phyloP scores from a whole-genome alignment of 495 filamentous ascomycete genomes.

The Penicillium alfredii region DNA sequence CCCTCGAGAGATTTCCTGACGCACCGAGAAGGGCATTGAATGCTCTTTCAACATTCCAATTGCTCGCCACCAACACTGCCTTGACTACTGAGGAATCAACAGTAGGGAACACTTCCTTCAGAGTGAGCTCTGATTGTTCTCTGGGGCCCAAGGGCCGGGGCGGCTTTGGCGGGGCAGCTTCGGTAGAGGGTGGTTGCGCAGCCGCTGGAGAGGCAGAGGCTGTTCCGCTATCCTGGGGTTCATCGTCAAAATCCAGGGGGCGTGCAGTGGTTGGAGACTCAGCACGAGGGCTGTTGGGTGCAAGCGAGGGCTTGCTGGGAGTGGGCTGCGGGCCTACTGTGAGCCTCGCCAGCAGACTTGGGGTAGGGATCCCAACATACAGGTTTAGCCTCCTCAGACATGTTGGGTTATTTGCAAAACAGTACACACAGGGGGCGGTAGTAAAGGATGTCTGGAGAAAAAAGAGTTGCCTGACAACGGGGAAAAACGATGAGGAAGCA shows the following conservation, averaged over 20 bases:
- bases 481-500: conserved; percentile 24
- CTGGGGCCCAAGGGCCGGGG: conserved; percentile 76
- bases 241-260: conserved; percentile 82
- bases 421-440: background rate
- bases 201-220: conserved; percentile 32
- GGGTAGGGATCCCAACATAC: conserved; percentile 19
- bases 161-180: conserved; percentile 70
- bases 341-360: conserved; percentile 13
- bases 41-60: conserved; percentile 83
- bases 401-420: conserved; percentile 11
- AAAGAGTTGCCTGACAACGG: conserved; percentile 18
- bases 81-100: conserved; percentile 79
- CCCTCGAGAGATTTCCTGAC: conserved; percentile 10
- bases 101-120: conserved; percentile 88
- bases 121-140: conserved; percentile 77
- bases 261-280: conserved; percentile 84
- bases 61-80: conserved; percentile 80
- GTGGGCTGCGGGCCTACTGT: conserved; percentile 24
- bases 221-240: conserved; percentile 58
- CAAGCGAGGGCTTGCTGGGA: conserved; percentile 28
- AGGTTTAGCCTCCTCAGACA: conserved; percentile 39
- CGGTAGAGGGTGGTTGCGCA: conserved; percentile 32
- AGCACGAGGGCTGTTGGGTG: conserved; percentile 39
- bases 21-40: conserved; percentile 90
- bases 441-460: conserved; percentile 3